Base-by-base conservation (phyloP, 768 basidiomycete species). In the Mycena olivaceomarginata region DNA sequence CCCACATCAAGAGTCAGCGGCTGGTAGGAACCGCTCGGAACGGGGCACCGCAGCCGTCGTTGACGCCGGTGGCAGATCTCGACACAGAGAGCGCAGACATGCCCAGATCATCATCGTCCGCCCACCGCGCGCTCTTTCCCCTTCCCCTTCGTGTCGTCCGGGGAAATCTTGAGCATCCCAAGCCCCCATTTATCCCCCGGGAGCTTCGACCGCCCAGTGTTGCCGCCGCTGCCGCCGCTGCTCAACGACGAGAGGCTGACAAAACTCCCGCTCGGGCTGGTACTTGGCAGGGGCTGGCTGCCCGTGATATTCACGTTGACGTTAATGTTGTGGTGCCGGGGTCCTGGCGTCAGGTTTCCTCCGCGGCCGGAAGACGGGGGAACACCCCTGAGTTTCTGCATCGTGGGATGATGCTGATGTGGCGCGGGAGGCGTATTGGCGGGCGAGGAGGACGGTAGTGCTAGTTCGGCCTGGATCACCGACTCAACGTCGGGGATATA, bases 401-500 rank as follows among this genome's bases (percentile, higher is more conserved):
- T 70, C 62, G 68, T 22, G 5, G 62, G 41, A n/a, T 39, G 76
- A 45, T 59, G 10, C 2, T 72, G 70, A 46, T 74, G 73, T 48
- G 59, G 69, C 18, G 85, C 80, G 81, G 81, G 22, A 75, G 84
- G 82, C 5, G 85, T 82, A 1, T 82, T 75, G 53, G 87, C 70
- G 77, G 63, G 46, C 12, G 88, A 77, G 79, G 86, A 51, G 15
- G 67, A 66, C 31, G 64, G 64, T 16, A 72, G 60, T 78, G 92
- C 91, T 68, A 97, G 88, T 84, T 98, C 97, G 40, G 95, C 88
- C 76, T 93, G 91, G 69, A 99, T 98, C 83, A 99, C 97, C 18
- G 92, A 88, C 81, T 99, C 98, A 79, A 99, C 98, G 83, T 99
- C 95, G 81, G 99, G 98, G 81, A 99, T 98, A 85, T 93, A 95